Percentiles rank a stretch among this genome's conserved stretches.
Evolutionary conservation across 768 basidiomycete genomes (phyloP).

Genomic region (Crucibulum laeve): DNA sequence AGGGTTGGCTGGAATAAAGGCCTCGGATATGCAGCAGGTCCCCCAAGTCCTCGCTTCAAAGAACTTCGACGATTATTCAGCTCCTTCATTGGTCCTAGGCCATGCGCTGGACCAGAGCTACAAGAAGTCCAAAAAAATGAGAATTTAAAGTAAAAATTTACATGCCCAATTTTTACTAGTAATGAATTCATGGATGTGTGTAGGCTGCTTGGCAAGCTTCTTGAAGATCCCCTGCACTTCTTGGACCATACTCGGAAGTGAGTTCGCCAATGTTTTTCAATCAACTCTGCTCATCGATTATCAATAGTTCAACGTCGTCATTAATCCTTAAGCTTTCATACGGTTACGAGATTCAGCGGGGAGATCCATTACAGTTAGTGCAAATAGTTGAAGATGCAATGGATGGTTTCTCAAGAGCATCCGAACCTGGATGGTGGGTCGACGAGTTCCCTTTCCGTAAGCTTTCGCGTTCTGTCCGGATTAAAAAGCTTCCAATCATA

Average conservation of each 20-base stretch:
- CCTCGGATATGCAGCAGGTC: slow-evolving; percentile 25
- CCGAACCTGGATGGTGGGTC: slow-evolving; percentile 28
- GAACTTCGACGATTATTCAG: slow-evolving; percentile 27
- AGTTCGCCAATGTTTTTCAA: no score
- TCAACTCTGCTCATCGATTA: no score
- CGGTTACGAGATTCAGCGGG: slow-evolving; percentile 15
- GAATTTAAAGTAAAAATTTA: no score
- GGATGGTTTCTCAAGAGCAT: slow-evolving; percentile 25
- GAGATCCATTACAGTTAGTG: slow-evolving; percentile 17
- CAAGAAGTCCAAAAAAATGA: no score
- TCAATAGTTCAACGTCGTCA: slow-evolving; percentile 16
- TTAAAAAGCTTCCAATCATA: not conserved
- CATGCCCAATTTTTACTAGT: no score
- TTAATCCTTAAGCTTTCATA: slow-evolving; percentile 18
- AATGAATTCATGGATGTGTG: no score
- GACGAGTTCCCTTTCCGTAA: slow-evolving; percentile 21
- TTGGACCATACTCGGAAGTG: no score
- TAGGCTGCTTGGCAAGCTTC: no score
- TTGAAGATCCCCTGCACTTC: no score
- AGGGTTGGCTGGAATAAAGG: slow-evolving; percentile 30
- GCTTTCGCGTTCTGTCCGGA: slow-evolving; percentile 8
- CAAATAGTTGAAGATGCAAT: slow-evolving; percentile 29
- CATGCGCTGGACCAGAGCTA: no score
- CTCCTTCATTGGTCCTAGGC: no score
- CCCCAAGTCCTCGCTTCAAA: slow-evolving; percentile 24